Evolutionary conservation across 1,284 basidiomycete genomes (phyloP), one percentile per base, ranked within the genome.

Genomic region (Sanghuangporus baumii): DNA sequence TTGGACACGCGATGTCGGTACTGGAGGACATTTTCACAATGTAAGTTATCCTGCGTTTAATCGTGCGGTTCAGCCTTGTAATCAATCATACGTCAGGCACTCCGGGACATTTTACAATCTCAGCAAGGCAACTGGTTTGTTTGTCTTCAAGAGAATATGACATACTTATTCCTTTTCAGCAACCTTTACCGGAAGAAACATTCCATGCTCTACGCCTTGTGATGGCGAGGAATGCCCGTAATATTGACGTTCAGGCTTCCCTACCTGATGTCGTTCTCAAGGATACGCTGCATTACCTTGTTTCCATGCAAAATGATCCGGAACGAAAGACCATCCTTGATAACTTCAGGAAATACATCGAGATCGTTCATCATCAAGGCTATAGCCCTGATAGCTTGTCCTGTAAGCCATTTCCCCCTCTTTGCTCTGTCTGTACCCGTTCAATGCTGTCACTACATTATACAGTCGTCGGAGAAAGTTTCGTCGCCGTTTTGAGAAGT

Each of bases 211-310:
- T 65, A 26, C 64, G 61, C 20, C 60, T 56, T 41, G 54, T 65
- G 9, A 59, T 62, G 52, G 48, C 60, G 20, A 47, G 58, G 38
- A 62, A 65, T 40, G 57, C 60, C 3, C 60, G 64, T 5, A 59
- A 61, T 23, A 26, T 41, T 34, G 40, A 36, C 36, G 51, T 57
- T 14, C 61, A 65, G 12, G 34, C 34, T 14, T 36, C 56, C 9
- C 69, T 88, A 20, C 76, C 78, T 41, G 84, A 87, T 65, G 68
- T 73, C 0, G 75, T 89, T 37, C 74, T 88, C 18, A 81, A 81
- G 16, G 86, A 87, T 66, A 79, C 82, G 0, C 69, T 87, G 14
- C 66, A 73, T 2, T 76, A 82, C 20, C 74, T 78, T 0, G 70
- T 76, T 4, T 83, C 86, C 37, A 78, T 74, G 51, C 85, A 87